These are phyloP conservation scores for Kregervanrija delftensis DNA, from an alignment of 805 yeast species.

Conservation along the genomic window DNA sequence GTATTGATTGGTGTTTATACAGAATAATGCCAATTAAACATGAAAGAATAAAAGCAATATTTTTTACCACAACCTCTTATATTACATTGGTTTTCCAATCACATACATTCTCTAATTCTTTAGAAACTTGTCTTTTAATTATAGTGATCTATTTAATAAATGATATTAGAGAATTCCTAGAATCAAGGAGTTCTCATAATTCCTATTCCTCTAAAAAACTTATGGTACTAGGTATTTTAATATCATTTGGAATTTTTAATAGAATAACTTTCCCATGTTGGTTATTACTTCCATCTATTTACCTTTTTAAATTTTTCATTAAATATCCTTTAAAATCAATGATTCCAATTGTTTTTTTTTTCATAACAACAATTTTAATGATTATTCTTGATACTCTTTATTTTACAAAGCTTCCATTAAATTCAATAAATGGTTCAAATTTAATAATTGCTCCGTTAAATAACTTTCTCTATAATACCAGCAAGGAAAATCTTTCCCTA, in stretches of 20 bases:
- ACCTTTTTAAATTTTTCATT: slow-evolving; percentile 36
- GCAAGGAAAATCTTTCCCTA: slow-evolving; percentile 44
- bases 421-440: not conserved
- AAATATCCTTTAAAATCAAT: slow-evolving; percentile 27
- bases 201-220: slow-evolving; percentile 10
- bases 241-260: slow-evolving; percentile 72
- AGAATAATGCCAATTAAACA: slow-evolving; percentile 27
- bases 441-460: slow-evolving; percentile 68
- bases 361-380: slow-evolving; percentile 28
- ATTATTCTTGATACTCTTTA: slow-evolving; percentile 49
- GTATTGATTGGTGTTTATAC: slow-evolving; percentile 25
- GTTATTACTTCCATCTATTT: slow-evolving; percentile 54
- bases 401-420: slow-evolving; percentile 11
- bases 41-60: slow-evolving; percentile 33
- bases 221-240: slow-evolving; percentile 38
- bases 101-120: slow-evolving; percentile 83
- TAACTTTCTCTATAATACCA: slow-evolving; percentile 67
- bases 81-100: slow-evolving; percentile 74
- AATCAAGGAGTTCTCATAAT: not conserved
- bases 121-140: slow-evolving; percentile 60
- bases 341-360: slow-evolving; percentile 32
- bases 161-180: slow-evolving; percentile 18
- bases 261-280: slow-evolving; percentile 79
- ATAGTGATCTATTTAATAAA: slow-evolving; percentile 44
- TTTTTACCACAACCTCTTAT: slow-evolving; percentile 52